Base-by-base conservation (phyloP, 176 grass and related monocot species). In the Carex kokanica region DNA sequence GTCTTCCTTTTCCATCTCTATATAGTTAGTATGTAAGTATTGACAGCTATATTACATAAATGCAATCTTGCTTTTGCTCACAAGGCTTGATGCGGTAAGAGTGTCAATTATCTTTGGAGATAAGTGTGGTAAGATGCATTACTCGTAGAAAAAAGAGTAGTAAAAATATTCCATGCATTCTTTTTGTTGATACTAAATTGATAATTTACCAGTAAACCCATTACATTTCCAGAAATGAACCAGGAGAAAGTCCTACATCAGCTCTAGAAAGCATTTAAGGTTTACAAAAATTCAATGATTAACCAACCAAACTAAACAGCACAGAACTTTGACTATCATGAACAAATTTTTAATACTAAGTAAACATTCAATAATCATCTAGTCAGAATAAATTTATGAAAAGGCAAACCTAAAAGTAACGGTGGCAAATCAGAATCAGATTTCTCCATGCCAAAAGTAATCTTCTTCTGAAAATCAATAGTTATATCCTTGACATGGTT, bases 391-490 rank as follows among this genome's bases (percentile, higher is more conserved):
- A 51, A 21, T 51, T 47, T 13, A 72, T 72, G 43, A 74, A 61
- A 74, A 84, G 67, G 52, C 78, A 72, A 82, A 95, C 93, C 92
- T 2, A 56, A 87, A 58, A 97, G 78, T 52, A 91, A 17, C 15
- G 69, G 87, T 43, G 92, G 88, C 40, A 93, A 85, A 24, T 90
- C 84, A 21, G 81, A 66, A 84, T 53, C 79, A 51, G 79, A 66
- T 64, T 49, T 49, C 34, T 64, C 59, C 21, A 52, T 64, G 24
- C 45, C 38, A 20, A 82, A 63, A 82, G 84, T 87, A 57, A 98
- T 94, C 85, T 98, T 98, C 87, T 91, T 98, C 84, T 98, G 95
- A 55, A 94, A 98, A 91, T 96, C 84, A 38, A 91, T 61, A 57
- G 65, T 55, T 86, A 78, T 25, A 16, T 83, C 81, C 51, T 24